phyloP scores from a whole-genome alignment of 306 rosid species.

The Cyamopsis tetragonoloba region DNA sequence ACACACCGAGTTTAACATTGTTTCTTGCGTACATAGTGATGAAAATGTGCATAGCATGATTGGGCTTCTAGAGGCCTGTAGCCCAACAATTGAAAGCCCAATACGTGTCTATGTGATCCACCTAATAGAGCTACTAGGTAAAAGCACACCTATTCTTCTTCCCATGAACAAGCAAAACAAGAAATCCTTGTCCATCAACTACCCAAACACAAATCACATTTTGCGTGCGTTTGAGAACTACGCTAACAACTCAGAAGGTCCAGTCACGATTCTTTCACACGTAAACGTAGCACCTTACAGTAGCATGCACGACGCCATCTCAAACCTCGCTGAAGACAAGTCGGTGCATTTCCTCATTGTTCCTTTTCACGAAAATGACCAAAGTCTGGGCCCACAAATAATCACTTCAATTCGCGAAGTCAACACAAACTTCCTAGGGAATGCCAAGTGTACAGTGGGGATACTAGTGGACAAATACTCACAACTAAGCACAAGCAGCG shows the following conservation, averaged over 20 bases:
- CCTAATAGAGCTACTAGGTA: constrained; percentile 35
- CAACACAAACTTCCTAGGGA: constrained; percentile 22
- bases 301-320: constrained; percentile 45
- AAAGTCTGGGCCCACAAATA: background rate
- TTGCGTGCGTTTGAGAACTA: constrained; percentile 49
- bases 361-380: constrained; percentile 39
- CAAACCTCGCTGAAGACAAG: constrained; percentile 23
- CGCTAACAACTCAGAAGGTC: constrained; percentile 34
- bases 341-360: constrained; percentile 29
- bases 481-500: background rate
- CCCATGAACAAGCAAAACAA: constrained; percentile 22
- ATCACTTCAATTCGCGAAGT: constrained; percentile 13
- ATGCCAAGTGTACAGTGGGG: constrained; percentile 45
- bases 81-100: constrained; percentile 32
- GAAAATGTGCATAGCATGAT: constrained; percentile 36
- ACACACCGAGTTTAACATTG: constrained; percentile 9
- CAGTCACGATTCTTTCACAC: constrained; percentile 25
- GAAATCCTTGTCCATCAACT: background rate
- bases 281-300: constrained; percentile 39
- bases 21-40: constrained; percentile 40
- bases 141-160: constrained; percentile 32
- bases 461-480: constrained; percentile 47
- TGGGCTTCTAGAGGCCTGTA: constrained; percentile 39
- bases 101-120: constrained; percentile 32
- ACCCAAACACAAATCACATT: constrained; percentile 32